Conservation (phyloP, 2,329 filamentous ascomycete genomes). For the Cyphellophora attinorum region DNA sequence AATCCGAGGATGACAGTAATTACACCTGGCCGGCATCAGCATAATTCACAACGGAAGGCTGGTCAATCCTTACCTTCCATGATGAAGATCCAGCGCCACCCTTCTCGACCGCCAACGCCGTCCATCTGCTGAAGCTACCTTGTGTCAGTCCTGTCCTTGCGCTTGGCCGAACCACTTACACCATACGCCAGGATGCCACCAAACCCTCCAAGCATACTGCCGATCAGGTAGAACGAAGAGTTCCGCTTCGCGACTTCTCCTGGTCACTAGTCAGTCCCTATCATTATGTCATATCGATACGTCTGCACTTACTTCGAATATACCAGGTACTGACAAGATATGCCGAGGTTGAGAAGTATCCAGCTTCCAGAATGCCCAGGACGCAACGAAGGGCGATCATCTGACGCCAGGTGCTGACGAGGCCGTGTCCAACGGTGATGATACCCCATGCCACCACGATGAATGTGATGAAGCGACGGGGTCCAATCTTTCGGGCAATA, state of each 20-base stretch:
- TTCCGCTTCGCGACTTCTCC: conserved; percentile 59
- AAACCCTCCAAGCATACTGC: no score
- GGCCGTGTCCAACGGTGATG: conserved; percentile 59
- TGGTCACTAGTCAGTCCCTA: no score
- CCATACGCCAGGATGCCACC: conserved; percentile 13
- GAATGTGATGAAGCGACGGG: conserved; percentile 51
- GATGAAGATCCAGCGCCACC: conserved; percentile 63
- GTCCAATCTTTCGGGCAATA: conserved; percentile 46
- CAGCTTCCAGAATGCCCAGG: conserved; percentile 53
- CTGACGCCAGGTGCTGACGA: conserved; percentile 57
- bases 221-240: no score
- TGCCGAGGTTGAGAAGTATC: conserved; percentile 34
- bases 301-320: conserved; percentile 32
- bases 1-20: conserved; percentile 51
- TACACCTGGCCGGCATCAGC: no score
- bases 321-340: conserved; percentile 51
- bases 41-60: no score
- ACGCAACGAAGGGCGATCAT: conserved; percentile 60
- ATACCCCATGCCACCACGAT: conserved; percentile 54
- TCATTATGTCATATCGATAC: conserved; percentile 13
- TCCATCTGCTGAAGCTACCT: conserved; percentile 58
- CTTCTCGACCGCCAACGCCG: conserved; percentile 45
- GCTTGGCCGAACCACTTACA: conserved; percentile 49
- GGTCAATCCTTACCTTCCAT: no score
- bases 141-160: conserved; percentile 58